A percentile compares a stretch with the other conserved stretches of the same genome.
Evolutionary conservation across 225 moss, liverwort and hornwort species (phyloP).

Genomic region (Asterella californica): DNA sequence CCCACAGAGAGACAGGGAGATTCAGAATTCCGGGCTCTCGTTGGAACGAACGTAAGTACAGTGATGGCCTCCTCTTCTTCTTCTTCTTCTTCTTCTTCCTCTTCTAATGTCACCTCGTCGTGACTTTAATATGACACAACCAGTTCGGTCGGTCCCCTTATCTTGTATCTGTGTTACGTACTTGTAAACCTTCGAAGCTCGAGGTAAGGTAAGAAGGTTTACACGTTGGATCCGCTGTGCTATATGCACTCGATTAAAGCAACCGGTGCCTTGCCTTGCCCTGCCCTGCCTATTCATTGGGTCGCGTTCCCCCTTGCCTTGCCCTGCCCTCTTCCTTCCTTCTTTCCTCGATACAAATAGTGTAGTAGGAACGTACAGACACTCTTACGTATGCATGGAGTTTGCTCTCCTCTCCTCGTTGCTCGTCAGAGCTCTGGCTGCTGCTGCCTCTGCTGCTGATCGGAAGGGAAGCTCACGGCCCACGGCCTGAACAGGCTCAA

Average conservation of each 20-base stretch:
- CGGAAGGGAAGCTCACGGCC: too few relatives aligned
- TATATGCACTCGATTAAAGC: background rate
- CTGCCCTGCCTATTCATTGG: background rate
- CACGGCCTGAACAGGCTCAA: too few relatives aligned
- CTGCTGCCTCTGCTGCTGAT: too few relatives aligned
- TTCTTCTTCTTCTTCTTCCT: background rate
- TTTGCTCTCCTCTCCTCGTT: too few relatives aligned
- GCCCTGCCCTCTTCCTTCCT: too few relatives aligned
- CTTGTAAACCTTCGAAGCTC: background rate
- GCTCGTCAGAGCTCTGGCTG: too few relatives aligned
- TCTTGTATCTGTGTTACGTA: background rate
- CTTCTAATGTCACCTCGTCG: too few relatives aligned
- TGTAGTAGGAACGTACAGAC: too few relatives aligned
- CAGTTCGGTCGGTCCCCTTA: background rate
- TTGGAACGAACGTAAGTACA: background rate
- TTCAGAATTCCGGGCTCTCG: background rate
- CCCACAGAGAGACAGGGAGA: background rate
- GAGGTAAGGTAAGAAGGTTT: background rate
- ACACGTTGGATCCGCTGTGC: background rate
- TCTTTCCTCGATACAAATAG: too few relatives aligned
- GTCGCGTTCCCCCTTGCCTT: too few relatives aligned
- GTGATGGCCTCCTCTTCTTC: background rate
- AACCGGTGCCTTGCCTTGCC: background rate
- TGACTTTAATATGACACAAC: background rate
- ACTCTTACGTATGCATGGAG: too few relatives aligned